Base-by-base conservation (phyloP, 2,329 filamentous ascomycete species). In the Pseudopyrenochaeta lycopersici region DNA sequence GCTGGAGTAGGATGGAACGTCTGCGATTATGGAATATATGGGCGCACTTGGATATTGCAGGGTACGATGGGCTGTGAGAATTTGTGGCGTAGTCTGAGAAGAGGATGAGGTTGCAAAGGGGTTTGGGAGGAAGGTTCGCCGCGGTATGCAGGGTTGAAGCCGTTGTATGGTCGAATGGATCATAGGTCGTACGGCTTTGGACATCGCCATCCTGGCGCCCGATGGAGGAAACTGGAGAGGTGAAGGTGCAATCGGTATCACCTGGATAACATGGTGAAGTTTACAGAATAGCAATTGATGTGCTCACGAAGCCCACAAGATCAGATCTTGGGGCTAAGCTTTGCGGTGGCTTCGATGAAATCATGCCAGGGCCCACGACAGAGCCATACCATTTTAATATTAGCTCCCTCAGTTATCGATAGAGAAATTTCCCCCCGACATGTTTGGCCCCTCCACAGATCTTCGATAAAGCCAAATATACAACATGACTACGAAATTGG, bases 11-110 rank as follows among this genome's bases (percentile, higher is more conserved):
- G 59, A 64, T 75, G 91, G 86, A 61, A 99, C 88, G 76, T 97
- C 92, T 78, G 92, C 88, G 75, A 99, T 93, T 49, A 97, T 84
- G 63, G 83, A 82, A 85, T 95, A 99, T 64, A 99, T 87, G 1
- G 86, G 81, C 4, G 77, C 68, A 29, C 87, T 81, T 0, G 88
- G 79, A 81, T 96, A 96, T 12, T 90, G 90, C 12, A 98, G 88
- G 3, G 84, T 89, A 56, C 92, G 90, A 17, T 84, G 82, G 10
- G 92, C 92, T 46, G 84, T 86, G 52, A 98, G 83, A 60, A 81
- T 85, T 71, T 93, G 90, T 5, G 74, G 75, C 43, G 77, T n/a
- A 12, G 47, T 53, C 56, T 35, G 52, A 77, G 63, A 75, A 40
- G 6, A 46, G 44, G 20, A 45, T 29, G 42, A 83, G 81, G 53